Base-by-base conservation (phyloP, 345 rosid genomes). In the Euphorbia pulcherrima region DNA sequence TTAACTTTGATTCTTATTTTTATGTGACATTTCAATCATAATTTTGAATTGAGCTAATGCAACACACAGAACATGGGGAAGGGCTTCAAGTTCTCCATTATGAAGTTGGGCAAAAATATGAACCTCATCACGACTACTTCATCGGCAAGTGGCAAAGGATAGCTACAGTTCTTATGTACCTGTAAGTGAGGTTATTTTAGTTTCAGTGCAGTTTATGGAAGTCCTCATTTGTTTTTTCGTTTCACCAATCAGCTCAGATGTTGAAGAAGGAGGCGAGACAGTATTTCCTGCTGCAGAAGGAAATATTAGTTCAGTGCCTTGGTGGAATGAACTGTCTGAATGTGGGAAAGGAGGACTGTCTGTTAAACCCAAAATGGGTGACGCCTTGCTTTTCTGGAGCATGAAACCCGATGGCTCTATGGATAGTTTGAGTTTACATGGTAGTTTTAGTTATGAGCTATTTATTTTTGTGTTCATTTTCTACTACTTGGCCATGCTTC, bases 311-410 rank as follows among this genome's bases (percentile, higher is more conserved):
- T 81, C 84, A 17, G 90, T 91, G 55, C 90, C 96, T 52, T 88
- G 97, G 99, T 92, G 93, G 95, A 65, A 87, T 46, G 89, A 89
- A 80, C 78, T 94, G 73, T 89, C 99, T 35, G 90, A 86, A 65
- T 94, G 99, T 50, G 96, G 93, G 56, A 87, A 89, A 76, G 74
- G 47, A 67, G 99, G 97, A 24, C 90, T 94, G 53, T 91, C 97
- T 1, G 80, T 94, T 52, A 89, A 88, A 79, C 97, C 97, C 27
- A 92, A 86, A 78, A 87, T 80, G 97, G 97, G 99, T 40, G 97
- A 94, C 81, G 99, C 97, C 27, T 80, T 94, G 73, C 96, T 94
- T 79, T 92, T 94, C 83, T 94, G 96, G 97, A 89, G 97, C 83
- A 86, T 89, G 97, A 87, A 77, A 53, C 99, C 97, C 65, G 99